Percentiles rank a stretch among this genome's conserved stretches.
Conservation (phyloP, 2,329 filamentous ascomycete species). For the Thielaviopsis populi region DNA sequence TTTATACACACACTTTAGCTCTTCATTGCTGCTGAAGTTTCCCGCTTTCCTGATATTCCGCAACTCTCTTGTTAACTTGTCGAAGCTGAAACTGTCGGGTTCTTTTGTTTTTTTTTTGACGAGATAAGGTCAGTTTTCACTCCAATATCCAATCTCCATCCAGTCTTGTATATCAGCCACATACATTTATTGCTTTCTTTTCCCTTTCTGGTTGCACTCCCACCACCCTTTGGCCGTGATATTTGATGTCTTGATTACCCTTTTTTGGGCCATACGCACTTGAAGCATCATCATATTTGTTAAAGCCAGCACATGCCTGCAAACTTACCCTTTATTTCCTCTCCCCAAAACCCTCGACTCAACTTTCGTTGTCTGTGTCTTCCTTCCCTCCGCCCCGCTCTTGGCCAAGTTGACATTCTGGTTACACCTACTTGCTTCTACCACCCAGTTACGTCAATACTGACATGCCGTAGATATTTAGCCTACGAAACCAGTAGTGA, state of each 20-base stretch:
- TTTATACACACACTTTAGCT: constrained; percentile 9
- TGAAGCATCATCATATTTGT: too few species aligned
- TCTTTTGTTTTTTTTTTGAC: not conserved
- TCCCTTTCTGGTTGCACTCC: too few species aligned
- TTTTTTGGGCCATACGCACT: too few species aligned
- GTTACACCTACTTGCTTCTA: not conserved
- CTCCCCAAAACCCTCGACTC: too few species aligned
- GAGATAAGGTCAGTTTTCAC: not conserved
- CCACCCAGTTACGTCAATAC: not conserved
- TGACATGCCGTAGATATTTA: too few species aligned
- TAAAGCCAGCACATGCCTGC: too few species aligned
- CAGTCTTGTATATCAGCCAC: too few species aligned
- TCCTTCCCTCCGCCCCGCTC: not conserved
- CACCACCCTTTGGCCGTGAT: too few species aligned
- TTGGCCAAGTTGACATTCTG: not conserved
- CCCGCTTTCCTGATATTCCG: not conserved
- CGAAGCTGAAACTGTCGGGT: not conserved
- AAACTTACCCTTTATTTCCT: too few species aligned
- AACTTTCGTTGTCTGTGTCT: not conserved
- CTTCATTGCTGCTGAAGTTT: constrained; percentile 12
- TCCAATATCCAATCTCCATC: too few species aligned
- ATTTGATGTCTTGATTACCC: too few species aligned
- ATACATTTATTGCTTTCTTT: too few species aligned
- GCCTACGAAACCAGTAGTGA: not conserved
- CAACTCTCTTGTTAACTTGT: not conserved